Base-by-base conservation (phyloP, 768 basidiomycete species). In the Phallus indusiatus region DNA sequence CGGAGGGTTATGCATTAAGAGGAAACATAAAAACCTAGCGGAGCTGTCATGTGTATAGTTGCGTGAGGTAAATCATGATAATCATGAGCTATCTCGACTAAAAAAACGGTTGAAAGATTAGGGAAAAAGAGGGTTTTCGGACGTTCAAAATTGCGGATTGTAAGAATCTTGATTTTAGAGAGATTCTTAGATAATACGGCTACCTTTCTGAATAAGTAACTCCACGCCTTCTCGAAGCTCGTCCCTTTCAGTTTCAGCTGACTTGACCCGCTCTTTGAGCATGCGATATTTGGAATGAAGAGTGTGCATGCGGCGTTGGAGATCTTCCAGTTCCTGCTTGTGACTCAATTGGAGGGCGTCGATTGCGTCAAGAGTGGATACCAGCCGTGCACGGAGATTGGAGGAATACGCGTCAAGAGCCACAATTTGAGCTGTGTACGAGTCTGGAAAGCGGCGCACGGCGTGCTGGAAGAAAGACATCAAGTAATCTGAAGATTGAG, bases 61-160 rank as follows among this genome's bases (percentile, higher is more conserved):
- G 22, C 24, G 42, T 16, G 48, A 7, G 57, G 48, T 33, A 59
- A 47, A 51, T 52, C 50, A 17, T 33, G 57, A 21, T 35, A 34
- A 36, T 59, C 57, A 59, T 52, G 52, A 8, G 49, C 57, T 6
- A 36, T 52, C 34, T 59, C 57, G 33, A 59, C 57, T 59, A 59
- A 22, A 51, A 59, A 35, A 18, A 52, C 22, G 33, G 21, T 51
- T 34, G 18, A 36, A n/a, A 52, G 16, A 37, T 37, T 8, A 37
- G 36, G 8, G 36, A 37, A 37, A 8, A 16, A 37, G 12, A 42
- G 12, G 42, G 42, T 37, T 37, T 37, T 8, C 8, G 14, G 42
- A 12, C 4, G 42, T 42, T 14, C 42, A 42, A 14, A n/a, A 11
- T 42, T 42, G 14, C 42, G 2, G n/a, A 42, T 14, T n/a, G n/a